Evolutionary conservation across 306 rosid species (phyloP), one percentile per base, ranked within the genome.

Genomic region (Psophocarpus tetragonolobus): DNA sequence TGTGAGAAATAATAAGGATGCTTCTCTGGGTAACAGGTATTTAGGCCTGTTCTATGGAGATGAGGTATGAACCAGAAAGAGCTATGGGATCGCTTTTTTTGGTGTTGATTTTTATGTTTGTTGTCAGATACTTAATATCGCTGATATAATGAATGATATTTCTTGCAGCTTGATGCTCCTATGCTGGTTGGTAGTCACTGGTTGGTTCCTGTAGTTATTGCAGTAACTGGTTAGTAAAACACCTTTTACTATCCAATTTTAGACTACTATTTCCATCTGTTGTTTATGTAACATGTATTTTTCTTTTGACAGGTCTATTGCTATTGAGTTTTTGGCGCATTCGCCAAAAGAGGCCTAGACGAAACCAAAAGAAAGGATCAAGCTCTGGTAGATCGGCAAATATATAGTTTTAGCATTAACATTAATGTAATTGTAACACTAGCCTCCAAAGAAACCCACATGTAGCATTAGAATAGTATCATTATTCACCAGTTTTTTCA

Each of bases 241-340:
- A 30, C 65, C 39, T 71, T 81, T 35, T 71, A 13, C 29, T 3
- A 62, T 78, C 67, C 58, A 17, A 41, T 50, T 39, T 56, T 64
- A 26, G 41, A 27, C n/a, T 45, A n/a, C 0, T 6, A 26, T 58
- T 0, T 14, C 26, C 50, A 75, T 51, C 23, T 45, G 42, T 57
- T 20, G 33, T 42, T 36, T 54, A 4, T 50, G 54, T 20, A 69
- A 72, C 24, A 71, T 33, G 23, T 41, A 45, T 39, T 77, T 35
- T 80, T 10, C 61, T 30, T 54, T 13, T 50, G 17, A 32, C 82
- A 95, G 97, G 99, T 67, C 36, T 91, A 38, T 48, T 92, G 81
- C 75, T 90, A 14, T 81, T 91, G 78, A 84, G 93, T 84, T 92
- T 87, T 76, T 95, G 99, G 99, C 87, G 87, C 73, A 88, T 95